Percentiles rank a stretch among this genome's conserved stretches.
Conservation (phyloP, 306 rosid species). For the Rosa rugosa region DNA sequence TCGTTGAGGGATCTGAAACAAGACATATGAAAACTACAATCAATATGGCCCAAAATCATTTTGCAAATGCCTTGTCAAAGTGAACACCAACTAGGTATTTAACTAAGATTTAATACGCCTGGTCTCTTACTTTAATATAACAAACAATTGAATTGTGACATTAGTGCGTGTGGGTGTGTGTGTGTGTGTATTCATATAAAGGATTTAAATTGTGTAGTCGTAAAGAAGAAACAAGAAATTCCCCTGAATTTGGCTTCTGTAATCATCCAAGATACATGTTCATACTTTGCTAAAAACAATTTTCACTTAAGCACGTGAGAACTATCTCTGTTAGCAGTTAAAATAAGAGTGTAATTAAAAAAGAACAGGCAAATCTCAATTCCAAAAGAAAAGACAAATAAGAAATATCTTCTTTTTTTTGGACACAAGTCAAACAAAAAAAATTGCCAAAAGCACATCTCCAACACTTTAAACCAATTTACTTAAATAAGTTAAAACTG, state of each 20-base stretch:
- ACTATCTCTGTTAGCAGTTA: background rate
- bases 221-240: no score
- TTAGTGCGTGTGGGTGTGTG: no score
- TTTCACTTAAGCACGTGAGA: background rate
- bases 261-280: no score
- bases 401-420: background rate
- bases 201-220: no score
- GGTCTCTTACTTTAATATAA: no score
- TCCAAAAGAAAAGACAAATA: background rate
- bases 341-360: background rate
- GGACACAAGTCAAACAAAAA: background rate
- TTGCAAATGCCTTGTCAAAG: conserved; percentile 5
- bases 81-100: background rate
- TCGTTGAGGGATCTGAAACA: conserved; percentile 42
- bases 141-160: no score
- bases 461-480: background rate
- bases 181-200: no score
- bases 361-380: background rate
- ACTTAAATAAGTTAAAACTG: background rate
- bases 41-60: background rate
- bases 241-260: background rate
- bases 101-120: background rate
- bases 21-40: conserved; percentile 12
- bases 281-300: background rate
- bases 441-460: background rate